Evolutionary conservation across 805 yeast species (phyloP), one percentile per base, ranked within the genome.

Genomic region (Candida tallmaniae): DNA sequence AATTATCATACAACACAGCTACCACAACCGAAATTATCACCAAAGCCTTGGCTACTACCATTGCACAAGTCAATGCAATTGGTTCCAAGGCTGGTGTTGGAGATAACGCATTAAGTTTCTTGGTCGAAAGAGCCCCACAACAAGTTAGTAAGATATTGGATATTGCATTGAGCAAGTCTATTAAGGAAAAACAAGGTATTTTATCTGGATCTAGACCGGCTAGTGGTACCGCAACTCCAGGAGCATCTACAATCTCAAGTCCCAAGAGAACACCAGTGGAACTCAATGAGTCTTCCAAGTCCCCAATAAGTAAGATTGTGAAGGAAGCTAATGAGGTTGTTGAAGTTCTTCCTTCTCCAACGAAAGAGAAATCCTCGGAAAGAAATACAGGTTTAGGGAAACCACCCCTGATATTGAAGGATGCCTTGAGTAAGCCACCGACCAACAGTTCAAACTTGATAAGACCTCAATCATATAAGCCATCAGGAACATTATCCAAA

Each of bases 21-120:
- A 78, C 87, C 5, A 86, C 90, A 32, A 84, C 96, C 0, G 84
- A 79, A 39, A 78, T 88, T 35, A 67, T 89, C 47, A 89, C 96
- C 6, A 88, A 84, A 48, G 96, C 96, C 1, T 68, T 89, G 46
- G 96, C 96, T 3, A 83, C 89, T 66, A 90, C 96, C 0, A 87
- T 89, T 42, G 90, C 94, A 8, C 93, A 84, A 54, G 90, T 84
- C 7, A 82, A 83, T 39, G 89, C 80, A 46, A 89, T 89, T 6
- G 95, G 95, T 0, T 85, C 88, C 48, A 80, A 79, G 47, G 85
- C 83, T 23, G 89, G 93, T 12, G 80, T 84, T 39, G 77, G 79
- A 1, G 85, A 87, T 14, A 83, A 83, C 48, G 89, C 93, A 4
- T 62, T 84, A 41, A 78, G 83, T 10, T 82, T 85, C 21, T 68